These are phyloP conservation scores for Hyphopichia fennica DNA, from an alignment of 1,139 yeast species.

Conservation along the genomic window DNA sequence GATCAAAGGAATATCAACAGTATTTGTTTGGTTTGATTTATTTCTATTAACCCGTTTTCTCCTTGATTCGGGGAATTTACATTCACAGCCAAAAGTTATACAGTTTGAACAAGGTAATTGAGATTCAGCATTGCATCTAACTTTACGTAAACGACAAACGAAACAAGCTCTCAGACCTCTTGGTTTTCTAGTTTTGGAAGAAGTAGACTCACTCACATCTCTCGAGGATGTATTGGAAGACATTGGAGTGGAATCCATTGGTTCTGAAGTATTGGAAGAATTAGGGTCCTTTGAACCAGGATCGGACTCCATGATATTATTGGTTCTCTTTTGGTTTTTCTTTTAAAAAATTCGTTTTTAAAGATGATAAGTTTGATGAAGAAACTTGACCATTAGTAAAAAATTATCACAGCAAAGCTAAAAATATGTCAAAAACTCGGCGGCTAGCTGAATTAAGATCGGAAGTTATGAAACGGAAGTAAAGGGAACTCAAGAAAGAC, in stretches of 20 bases:
- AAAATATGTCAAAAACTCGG: neutral
- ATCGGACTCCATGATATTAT: neutral
- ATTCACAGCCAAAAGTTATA: conserved; percentile 21
- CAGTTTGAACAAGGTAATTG: conserved; percentile 25
- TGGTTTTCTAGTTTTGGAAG: conserved; percentile 14
- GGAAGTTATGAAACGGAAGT: neutral
- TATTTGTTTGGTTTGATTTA: neutral
- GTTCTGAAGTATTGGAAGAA: neutral
- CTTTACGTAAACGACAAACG: conserved; percentile 57
- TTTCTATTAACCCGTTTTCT: neutral
- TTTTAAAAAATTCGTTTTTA: too few relatives aligned
- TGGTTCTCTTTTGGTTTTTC: too few relatives aligned
- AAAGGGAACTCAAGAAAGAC: too few relatives aligned
- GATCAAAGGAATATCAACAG: neutral
- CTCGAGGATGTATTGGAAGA: neutral
- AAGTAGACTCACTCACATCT: neutral
- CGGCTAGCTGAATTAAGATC: neutral
- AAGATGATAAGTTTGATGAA: too few relatives aligned
- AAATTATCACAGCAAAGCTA: neutral
- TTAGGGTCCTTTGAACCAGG: neutral
- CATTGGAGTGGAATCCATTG: neutral
- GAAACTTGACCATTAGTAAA: neutral
- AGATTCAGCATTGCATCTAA: conserved; percentile 50
- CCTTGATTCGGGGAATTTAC: conserved; percentile 10
- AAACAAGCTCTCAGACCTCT: conserved; percentile 43